Conservation (phyloP, 169 alveolate species). For the Plasmodium relictum region DNA sequence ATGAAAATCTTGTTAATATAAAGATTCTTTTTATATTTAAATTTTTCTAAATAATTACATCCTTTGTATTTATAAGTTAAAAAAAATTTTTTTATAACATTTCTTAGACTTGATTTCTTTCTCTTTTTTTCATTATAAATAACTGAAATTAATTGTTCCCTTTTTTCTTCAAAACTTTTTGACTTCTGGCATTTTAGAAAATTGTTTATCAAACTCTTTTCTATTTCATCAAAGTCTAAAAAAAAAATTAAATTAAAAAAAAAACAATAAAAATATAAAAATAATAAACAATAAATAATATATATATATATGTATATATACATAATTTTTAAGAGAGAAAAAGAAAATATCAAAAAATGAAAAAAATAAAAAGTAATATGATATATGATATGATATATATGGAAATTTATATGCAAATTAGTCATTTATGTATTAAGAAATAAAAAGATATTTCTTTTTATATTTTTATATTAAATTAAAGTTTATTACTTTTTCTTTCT, state of each 20-base stretch:
- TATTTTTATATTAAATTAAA: background rate
- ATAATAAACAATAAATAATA: no score
- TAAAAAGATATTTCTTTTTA: background rate
- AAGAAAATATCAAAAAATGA: background rate
- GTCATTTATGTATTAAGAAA: background rate
- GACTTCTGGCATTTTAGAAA: constrained; percentile 11
- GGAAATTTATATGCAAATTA: background rate
- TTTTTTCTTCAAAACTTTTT: constrained; percentile 8
- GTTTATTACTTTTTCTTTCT: constrained; percentile 12
- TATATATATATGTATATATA: background rate
- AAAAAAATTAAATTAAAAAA: background rate
- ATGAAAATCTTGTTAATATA: constrained; percentile 31
- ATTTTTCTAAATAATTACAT: constrained; percentile 36
- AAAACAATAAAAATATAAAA: background rate
- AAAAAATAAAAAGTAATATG: background rate
- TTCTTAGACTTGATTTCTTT: constrained; percentile 24
- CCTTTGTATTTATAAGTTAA: constrained; percentile 20
- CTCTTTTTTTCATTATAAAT: constrained; percentile 55
- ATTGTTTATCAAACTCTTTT: background rate
- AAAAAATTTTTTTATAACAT: constrained; percentile 27
- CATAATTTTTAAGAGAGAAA: background rate
- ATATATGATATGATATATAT: background rate
- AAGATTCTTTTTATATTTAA: constrained; percentile 23
- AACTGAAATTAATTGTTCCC: constrained; percentile 17
- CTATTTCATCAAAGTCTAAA: constrained; percentile 29